Evolutionary conservation across 1,284 basidiomycete genomes (phyloP), one percentile per base, ranked within the genome.

Genomic region (Apiotrichum laibachii): DNA sequence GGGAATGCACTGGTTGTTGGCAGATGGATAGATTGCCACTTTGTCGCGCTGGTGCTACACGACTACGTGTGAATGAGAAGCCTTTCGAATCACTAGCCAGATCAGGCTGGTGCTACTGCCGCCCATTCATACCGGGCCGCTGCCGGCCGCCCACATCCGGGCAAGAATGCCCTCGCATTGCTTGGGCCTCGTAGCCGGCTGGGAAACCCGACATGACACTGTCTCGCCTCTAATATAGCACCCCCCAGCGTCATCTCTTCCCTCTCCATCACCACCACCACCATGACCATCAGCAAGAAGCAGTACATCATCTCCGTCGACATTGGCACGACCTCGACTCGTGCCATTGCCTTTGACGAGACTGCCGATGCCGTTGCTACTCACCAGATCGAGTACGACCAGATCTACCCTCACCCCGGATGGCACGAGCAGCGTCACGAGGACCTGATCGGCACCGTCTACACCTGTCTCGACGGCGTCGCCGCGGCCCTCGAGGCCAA

Each of bases 361-460:
- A 81, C 88, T 69, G 94, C 93, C 34, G 84, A 92, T 68, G 89
- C 96, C 65, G 80, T 96, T 57, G 88, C 89, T 1, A 85, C 89
- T 72, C 86, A 90, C 72, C 93, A 96, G 76, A 82, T 86, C 19
- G 92, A 95, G 76, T 95, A 94, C 72, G 85, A 89, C 50, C 92
- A 95, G 72, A 91, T 93, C 76, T 92, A 90, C 72, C 89, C 90
- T 4, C 82, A 90, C 72, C 90, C 91, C 2, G 90, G 91, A 15
- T 98, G 95, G 95, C 95, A 98, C 75, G 92, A 95, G 67, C 95
- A 98, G 77, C 88, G 96, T 72, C 85, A 91, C 1, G 81, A 84
- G 52, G 92, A 95, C 74, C 89, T 98, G 67, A 85, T 89, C 64
- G 80, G 85, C 59, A 85, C 87, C 60, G 88, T 90, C 61, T 84